These are phyloP conservation scores for Phytophthora quininea DNA, from an alignment of 352 stramenopile genomes.

Conservation along the genomic window DNA sequence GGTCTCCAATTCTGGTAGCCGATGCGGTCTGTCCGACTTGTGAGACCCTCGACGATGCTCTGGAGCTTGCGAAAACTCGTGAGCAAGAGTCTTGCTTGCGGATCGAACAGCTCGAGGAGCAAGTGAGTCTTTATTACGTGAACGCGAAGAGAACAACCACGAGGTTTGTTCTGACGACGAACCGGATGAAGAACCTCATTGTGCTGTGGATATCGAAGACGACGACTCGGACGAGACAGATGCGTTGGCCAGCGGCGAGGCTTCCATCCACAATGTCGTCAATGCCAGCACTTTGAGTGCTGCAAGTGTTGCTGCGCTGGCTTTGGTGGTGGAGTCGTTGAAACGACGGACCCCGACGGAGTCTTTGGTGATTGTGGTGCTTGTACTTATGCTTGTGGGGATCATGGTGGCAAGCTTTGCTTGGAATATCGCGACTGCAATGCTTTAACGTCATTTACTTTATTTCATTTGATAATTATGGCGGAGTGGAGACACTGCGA, in stretches of 20 bases:
- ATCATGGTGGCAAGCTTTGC: conserved; percentile 35
- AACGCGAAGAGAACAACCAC: conserved; percentile 12
- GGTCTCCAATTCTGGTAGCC: conserved; percentile 23
- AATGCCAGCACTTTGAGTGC: conserved; percentile 25
- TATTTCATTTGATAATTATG: conserved; percentile 36
- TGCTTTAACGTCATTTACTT: conserved; percentile 20
- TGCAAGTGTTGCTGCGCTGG: conserved; percentile 34
- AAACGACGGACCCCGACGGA: conserved; percentile 35
- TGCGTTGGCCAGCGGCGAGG: conserved; percentile 18
- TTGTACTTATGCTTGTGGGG: conserved; percentile 23
- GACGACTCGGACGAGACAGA: conserved; percentile 33
- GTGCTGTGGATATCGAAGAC: conserved; percentile 27
- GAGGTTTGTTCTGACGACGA: conserved; percentile 7
- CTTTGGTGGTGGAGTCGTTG: conserved; percentile 29
- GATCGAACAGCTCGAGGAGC: conserved; percentile 44
- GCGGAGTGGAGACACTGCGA: conserved; percentile 17
- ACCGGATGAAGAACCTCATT: conserved; percentile 7
- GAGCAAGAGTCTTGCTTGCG: conserved; percentile 35
- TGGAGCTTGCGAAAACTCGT: conserved; percentile 33
- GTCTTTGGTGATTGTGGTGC: conserved; percentile 30
- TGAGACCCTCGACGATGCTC: conserved; percentile 38
- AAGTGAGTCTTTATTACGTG: conserved; percentile 22
- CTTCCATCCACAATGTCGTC: conserved; percentile 7
- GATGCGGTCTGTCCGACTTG: conserved; percentile 31
- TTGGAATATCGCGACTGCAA: conserved; percentile 38